Evolutionary conservation across 139 green algal species (phyloP), one percentile per base, ranked within the genome.

Genomic region (Closterium sp.): DNA sequence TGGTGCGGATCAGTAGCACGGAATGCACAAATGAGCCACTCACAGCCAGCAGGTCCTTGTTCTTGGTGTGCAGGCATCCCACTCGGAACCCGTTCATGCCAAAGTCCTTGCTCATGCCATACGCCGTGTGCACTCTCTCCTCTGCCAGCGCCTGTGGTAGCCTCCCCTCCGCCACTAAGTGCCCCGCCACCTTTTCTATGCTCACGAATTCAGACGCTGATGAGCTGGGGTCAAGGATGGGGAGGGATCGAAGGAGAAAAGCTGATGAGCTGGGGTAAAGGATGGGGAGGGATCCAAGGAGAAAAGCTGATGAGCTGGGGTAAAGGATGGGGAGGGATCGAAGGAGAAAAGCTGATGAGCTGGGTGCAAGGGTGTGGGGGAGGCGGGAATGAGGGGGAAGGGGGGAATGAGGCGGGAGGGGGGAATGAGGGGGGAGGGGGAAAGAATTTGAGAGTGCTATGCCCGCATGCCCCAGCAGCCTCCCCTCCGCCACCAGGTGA

Each of bases 101-200:
- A 85, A 95, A 95, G 73, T 96, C 94, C 50, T 96, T 96, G 92
- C 73, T 92, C 22, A 96, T 88, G 13, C 94, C 92, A n/a, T 93
- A 95, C 19, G 92, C 90, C 31, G 91, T 88, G 87, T 96, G 94
- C 28, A 95, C 70, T 22, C 28, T 29, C 91, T 30, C 88, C 29
- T 24, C n/a, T 29, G 88, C 38, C 29, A 70, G 27, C 1, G 13
- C 22, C 27, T 92, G 27, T 17, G 24, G 19, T 21, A 93, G 1
- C 31, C 93, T 22, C 9, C 91, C 91, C 22, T 93, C 38, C 1
- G 87, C 24, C 24, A 93, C 87, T n/a, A 31, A 19, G 22, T 92
- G 87, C 0, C 28, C 31, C 21, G 86, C 91, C 17, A 92, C 91
- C 24, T 93, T 32, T 42, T 30, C n/a, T 31, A 92, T 87, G 30